phyloP scores from a whole-genome alignment of 2,329 filamentous ascomycete genomes.

The Pseudogymnoascus destructans region DNA sequence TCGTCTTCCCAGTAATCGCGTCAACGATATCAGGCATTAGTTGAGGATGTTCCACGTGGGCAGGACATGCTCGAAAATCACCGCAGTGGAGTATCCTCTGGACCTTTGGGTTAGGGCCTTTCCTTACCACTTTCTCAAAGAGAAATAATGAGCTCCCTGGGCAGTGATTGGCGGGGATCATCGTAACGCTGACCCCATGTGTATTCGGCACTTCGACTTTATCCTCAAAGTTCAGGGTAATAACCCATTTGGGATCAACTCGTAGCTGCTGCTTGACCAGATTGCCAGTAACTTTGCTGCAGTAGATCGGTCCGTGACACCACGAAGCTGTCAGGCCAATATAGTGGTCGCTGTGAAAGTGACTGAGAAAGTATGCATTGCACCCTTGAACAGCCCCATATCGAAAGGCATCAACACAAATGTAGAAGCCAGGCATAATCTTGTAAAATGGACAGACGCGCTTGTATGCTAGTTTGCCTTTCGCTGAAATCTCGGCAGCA shows the following conservation, averaged over 20 bases:
- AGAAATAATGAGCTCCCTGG: conserved; percentile 89
- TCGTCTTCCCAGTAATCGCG: conserved; percentile 52
- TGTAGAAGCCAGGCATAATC: conserved; percentile 83
- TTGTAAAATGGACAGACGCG: conserved; percentile 97
- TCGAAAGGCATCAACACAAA: conserved; percentile 90
- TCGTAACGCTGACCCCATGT: conserved; percentile 72
- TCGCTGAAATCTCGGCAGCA: conserved; percentile 60
- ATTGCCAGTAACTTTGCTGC: conserved; percentile 83
- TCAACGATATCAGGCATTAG: conserved; percentile 65
- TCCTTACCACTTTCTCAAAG: conserved; percentile 65
- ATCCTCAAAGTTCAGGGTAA: conserved; percentile 74
- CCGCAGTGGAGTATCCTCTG: conserved; percentile 89
- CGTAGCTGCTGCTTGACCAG: conserved; percentile 75
- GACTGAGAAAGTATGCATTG: conserved; percentile 89
- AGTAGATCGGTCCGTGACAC: conserved; percentile 92
- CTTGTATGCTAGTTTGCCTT: conserved; percentile 75
- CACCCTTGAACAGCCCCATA: conserved; percentile 90
- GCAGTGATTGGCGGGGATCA: conserved; percentile 95
- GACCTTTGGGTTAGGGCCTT: conserved; percentile 42
- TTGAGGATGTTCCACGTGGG: conserved; percentile 70
- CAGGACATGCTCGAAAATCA: conserved; percentile 82
- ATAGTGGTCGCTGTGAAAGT: conserved; percentile 98
- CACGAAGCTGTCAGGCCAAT: conserved; percentile 78
- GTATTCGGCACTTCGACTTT: conserved; percentile 69
- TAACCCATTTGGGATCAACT: conserved; percentile 75